Percentiles rank a stretch among this genome's conserved stretches.
Conservation (phyloP, 306 rosid species). For the Cicer arietinum region DNA sequence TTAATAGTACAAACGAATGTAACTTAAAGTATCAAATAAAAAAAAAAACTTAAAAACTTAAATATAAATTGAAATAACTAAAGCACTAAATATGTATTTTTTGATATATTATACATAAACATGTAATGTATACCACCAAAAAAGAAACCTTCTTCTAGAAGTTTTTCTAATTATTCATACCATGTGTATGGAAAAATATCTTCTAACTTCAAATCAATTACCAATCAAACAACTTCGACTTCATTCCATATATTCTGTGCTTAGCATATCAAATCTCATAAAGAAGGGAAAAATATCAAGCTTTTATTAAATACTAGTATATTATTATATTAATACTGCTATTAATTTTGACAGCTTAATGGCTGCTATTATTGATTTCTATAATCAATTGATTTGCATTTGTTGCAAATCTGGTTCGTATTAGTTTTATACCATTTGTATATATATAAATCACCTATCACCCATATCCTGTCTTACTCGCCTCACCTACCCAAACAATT, state of each 20-base stretch:
- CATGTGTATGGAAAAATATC: slow-evolving; percentile 38
- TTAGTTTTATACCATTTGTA: slow-evolving; percentile 38
- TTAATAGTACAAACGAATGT: no score
- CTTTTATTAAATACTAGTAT: not conserved
- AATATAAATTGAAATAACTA: no score
- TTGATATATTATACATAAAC: not conserved
- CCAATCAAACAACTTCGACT: slow-evolving; percentile 17
- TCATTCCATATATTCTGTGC: slow-evolving; percentile 26
- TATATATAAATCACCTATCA: slow-evolving; percentile 37
- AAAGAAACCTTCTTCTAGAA: not conserved
- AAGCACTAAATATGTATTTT: no score
- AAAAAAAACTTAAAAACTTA: no score
- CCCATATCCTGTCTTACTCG: slow-evolving; percentile 40
- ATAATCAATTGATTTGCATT: slow-evolving; percentile 37
- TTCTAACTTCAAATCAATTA: slow-evolving; percentile 36
- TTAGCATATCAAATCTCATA: slow-evolving; percentile 31
- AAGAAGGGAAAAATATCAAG: slow-evolving; percentile 18
- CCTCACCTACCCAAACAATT: slow-evolving; percentile 45
- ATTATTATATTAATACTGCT: slow-evolving; percentile 2
- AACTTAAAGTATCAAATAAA: no score
- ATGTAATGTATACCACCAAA: not conserved
- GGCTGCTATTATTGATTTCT: slow-evolving; percentile 48
- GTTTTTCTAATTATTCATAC: not conserved
- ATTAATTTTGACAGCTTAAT: slow-evolving; percentile 52
- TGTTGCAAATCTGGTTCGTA: slow-evolving; percentile 43